Conservation (phyloP, 345 rosid genomes). For the Melaleuca alternifolia region DNA sequence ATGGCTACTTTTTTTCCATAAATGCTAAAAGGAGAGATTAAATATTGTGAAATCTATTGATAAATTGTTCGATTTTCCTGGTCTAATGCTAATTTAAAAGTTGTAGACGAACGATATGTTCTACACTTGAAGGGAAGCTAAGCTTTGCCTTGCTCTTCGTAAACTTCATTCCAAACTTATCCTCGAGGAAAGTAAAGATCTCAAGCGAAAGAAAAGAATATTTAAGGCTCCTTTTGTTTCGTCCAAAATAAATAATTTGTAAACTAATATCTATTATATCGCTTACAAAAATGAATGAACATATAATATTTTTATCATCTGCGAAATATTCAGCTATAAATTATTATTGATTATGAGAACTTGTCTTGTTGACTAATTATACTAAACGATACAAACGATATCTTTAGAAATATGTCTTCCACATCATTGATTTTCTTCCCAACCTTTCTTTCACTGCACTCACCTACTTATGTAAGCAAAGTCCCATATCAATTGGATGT, state of each 20-base stretch:
- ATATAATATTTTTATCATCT: no score
- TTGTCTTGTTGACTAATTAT: no score
- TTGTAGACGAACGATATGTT: background rate
- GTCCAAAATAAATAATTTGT: no score
- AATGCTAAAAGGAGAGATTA: background rate
- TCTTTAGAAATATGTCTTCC: no score
- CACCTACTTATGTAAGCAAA: background rate
- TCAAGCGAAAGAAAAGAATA: background rate
- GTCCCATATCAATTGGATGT: background rate
- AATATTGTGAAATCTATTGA: background rate
- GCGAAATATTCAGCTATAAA: no score
- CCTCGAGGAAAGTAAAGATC: background rate
- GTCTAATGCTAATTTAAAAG: background rate
- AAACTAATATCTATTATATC: no score
- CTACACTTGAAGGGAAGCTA: background rate
- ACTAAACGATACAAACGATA: no score
- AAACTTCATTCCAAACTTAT: background rate
- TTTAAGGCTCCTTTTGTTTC: rapidly evolving
- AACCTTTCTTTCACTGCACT: background rate
- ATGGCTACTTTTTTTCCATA: background rate
- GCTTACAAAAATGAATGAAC: no score
- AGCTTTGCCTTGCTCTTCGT: background rate
- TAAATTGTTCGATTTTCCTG: background rate
- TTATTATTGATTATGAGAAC: no score
- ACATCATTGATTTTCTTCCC: background rate